Base-by-base conservation (phyloP, 1,139 yeast genomes). In the Magnusiomyces paraingens region DNA sequence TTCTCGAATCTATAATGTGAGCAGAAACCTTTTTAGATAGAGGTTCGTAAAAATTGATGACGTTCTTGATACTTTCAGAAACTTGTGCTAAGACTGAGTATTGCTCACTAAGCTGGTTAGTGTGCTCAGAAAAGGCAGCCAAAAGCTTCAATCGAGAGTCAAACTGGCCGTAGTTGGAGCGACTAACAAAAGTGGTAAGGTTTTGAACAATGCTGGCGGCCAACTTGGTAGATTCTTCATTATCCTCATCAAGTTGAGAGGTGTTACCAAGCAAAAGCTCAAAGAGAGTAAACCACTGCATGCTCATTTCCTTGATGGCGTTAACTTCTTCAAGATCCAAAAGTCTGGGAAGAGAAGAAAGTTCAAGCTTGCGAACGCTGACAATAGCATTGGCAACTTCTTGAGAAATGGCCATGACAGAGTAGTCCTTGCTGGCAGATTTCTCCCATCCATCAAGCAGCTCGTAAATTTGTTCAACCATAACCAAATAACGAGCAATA, bases 231-330 rank as follows among this genome's bases (percentile, higher is more conserved):
- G 70, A 73, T n/a, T 70, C 67, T 4, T 52, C 59, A 43, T 55
- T 48, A 5, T 53, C 36, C 3, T 53, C 61, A 12, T 57, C 41
- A n/a, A 58, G 57, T 40, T 61, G 59, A 11, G 53, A 53, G 2
- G 66, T 66, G 38, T 64, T 63, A 12, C 61, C 62, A 20, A 75
- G 60, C 15, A 89, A 76, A 11, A 83, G 80, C 67, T 93, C 98
- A 65, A 84, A 91, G 52, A 93, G 73, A 66, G 90, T 81, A 72
- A 85, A 91, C 96, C 97, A 93, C 95, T 95, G 89, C 60, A 79
- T 80, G 17, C 95, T 90, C 52, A 84, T 72, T 6, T 70, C 73
- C 49, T 73, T 73, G 55, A 77, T 76, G n/a, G 79, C 66, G 0
- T 71, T 70, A 14, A 62, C 59, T 53, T 85, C 89, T 67, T 93